Evolutionary conservation across 1,139 yeast genomes (phyloP).

Genomic region (Suhomyces maxii): DNA sequence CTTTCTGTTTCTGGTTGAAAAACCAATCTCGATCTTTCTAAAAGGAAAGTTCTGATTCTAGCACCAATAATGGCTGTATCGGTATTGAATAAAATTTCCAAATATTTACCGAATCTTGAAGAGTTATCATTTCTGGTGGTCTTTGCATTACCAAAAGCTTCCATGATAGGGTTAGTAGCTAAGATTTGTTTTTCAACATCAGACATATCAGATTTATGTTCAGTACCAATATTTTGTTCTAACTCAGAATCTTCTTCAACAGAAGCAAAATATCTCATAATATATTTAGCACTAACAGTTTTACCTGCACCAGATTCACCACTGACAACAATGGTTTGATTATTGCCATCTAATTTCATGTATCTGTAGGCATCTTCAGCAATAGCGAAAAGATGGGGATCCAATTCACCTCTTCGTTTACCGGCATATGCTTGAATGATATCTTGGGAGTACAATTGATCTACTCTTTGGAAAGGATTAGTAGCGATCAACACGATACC

Average conservation of each 20-base stretch:
- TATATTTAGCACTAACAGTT: slow-evolving; percentile 94
- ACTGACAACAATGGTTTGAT: slow-evolving; percentile 94
- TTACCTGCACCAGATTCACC: slow-evolving; percentile 99
- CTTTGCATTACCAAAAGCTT: slow-evolving; percentile 97
- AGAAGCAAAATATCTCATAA: slow-evolving; percentile 96
- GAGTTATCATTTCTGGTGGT: slow-evolving; percentile 97
- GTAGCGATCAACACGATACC: slow-evolving; percentile 97
- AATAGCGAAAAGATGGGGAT: slow-evolving; percentile 95
- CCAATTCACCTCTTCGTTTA: slow-evolving; percentile 87
- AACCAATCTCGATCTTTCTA: slow-evolving; percentile 92
- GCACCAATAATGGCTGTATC: slow-evolving; percentile 87
- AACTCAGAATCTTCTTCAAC: slow-evolving; percentile 66
- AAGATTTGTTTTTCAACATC: slow-evolving; percentile 91
- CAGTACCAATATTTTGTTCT: slow-evolving; percentile 35
- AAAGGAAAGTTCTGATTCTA: slow-evolving; percentile 83
- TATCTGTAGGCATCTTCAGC: slow-evolving; percentile 98
- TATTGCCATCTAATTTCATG: slow-evolving; percentile 80
- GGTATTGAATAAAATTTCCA: slow-evolving; percentile 82
- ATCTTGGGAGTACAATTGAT: slow-evolving; percentile 86
- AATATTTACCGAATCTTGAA: slow-evolving; percentile 93
- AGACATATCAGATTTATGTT: slow-evolving; percentile 71
- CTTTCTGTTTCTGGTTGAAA: slow-evolving; percentile 89
- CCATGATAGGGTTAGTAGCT: slow-evolving; percentile 98
- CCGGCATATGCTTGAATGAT: slow-evolving; percentile 94
- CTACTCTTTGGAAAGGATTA: slow-evolving; percentile 91